Base-by-base conservation (phyloP, 2,329 filamentous ascomycete genomes). In the Hypoxylon sp. region DNA sequence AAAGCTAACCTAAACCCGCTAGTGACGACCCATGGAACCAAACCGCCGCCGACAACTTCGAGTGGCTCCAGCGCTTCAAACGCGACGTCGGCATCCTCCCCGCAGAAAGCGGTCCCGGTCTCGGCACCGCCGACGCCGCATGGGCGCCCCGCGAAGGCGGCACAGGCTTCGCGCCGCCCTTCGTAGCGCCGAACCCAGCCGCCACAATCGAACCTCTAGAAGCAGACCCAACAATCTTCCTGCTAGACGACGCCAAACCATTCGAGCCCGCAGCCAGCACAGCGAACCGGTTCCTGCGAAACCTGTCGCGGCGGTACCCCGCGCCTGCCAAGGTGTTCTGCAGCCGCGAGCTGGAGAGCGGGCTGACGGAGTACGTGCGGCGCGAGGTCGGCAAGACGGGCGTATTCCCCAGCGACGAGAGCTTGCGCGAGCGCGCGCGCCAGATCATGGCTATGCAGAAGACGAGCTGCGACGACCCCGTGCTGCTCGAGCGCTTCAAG, bases 11-110 rank as follows among this genome's bases (percentile, higher is more conserved):
- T 46, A 10, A 11, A 26, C 2, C 13, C 17, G 2, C 50, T 48
- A 88, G 86, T 63, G 88, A 90, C 63, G 88, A 90, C 72, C 86
- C 87, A 2, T 90, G 87, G 86, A 90, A 90, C 75, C 85, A 88
- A 71, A 90, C 88, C 0, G 86, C 87, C 0, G 88, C 88, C 31
- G 88, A 90, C 73, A 90, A 90, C 70, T 83, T 82, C 0, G 88
- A 90, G 76, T 91, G 88, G 88, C 81, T 91, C 11, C 82, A 84
- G 62, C 84, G 88, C 48, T 90, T 91, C 80, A 90, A 91, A 77
- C 83, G 87, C 10, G 83, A 87, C 52, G 82, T 80, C 0, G 87
- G 87, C 17, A 84, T 90, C 31, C 76, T 85, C 2, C 79, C 81
- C 0, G 77, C 81, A n/a, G 80, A 82, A 9, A 78, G 81, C 3